Conservation (phyloP, 177 flowering plant genomes). For the Vitis hybrid region DNA sequence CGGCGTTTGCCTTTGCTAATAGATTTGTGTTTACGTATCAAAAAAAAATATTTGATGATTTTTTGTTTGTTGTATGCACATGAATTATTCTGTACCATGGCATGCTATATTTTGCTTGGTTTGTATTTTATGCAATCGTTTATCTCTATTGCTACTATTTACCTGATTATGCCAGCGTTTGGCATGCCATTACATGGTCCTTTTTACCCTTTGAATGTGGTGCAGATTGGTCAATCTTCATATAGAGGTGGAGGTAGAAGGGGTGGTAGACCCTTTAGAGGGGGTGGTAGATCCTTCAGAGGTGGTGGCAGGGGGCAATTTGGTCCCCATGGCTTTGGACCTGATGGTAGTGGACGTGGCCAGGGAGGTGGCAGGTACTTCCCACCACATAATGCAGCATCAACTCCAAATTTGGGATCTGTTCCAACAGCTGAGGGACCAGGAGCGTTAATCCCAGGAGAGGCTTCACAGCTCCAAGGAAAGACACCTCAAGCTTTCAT, state of each 20-base stretch:
- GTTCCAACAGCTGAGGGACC: conserved; percentile 4
- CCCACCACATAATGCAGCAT: conserved; percentile 12
- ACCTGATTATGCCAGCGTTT: background rate
- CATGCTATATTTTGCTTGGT: background rate
- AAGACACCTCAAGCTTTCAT: conserved; percentile 2
- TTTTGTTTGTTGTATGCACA: no score
- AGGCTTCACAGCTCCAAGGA: background rate
- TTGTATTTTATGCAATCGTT: background rate
- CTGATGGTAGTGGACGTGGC: conserved; percentile 42
- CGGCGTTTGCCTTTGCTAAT: no score
- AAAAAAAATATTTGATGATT: no score
- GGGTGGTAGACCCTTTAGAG: conserved; percentile 42
- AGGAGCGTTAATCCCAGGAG: background rate
- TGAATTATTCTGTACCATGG: no score
- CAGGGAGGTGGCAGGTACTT: conserved; percentile 31
- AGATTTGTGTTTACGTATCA: no score
- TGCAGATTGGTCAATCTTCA: conserved; percentile 43
- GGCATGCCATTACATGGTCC: conserved; percentile 3
- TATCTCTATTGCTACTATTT: background rate
- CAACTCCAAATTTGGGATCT: conserved; percentile 17
- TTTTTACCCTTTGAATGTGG: conserved; percentile 20
- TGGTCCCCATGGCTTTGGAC: conserved; percentile 11
- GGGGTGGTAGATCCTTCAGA: conserved; percentile 9
- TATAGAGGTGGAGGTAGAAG: conserved; percentile 48
- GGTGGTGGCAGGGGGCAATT: conserved; percentile 23